A percentile compares a stretch with the other conserved stretches of the same genome.
phyloP scores from a whole-genome alignment of 164 flowering plant genomes.

The Vitis cinerea region DNA sequence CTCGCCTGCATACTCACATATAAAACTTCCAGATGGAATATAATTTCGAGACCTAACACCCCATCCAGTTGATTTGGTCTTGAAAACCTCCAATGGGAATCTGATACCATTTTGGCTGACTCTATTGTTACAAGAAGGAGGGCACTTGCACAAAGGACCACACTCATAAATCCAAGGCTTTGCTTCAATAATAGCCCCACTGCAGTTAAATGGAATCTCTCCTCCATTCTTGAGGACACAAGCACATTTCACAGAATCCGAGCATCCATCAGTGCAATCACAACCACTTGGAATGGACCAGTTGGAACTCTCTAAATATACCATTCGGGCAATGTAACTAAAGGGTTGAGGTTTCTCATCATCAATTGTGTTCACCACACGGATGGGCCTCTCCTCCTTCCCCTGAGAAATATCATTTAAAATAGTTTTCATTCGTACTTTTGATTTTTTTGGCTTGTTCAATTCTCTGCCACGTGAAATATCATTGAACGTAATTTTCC shows the following conservation, averaged over 20 bases:
- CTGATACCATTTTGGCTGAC: slow-evolving; percentile 20
- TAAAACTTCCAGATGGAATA: slow-evolving; percentile 21
- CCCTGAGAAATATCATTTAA: slow-evolving; percentile 19
- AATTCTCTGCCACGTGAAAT: slow-evolving; percentile 3
- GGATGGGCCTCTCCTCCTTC: slow-evolving; percentile 18
- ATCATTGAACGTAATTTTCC: not conserved
- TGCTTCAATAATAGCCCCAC: slow-evolving; percentile 3
- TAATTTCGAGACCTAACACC: slow-evolving; percentile 22
- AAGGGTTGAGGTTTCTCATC: slow-evolving; percentile 10
- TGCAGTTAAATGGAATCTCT: slow-evolving; percentile 13
- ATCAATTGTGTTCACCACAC: slow-evolving; percentile 7
- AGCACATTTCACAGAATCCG: slow-evolving; percentile 10
- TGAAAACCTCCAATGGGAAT: slow-evolving; percentile 19
- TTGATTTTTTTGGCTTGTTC: not conserved
- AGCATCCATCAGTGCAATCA: slow-evolving; percentile 21
- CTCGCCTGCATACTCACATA: slow-evolving; percentile 29
- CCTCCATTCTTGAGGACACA: slow-evolving; percentile 20
- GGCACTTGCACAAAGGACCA: slow-evolving; percentile 24
- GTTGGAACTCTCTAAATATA: not conserved
- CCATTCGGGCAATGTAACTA: slow-evolving; percentile 6
- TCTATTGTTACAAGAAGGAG: slow-evolving; percentile 21
- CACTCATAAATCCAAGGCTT: slow-evolving; percentile 25
- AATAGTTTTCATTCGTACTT: no score
- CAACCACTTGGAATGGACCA: slow-evolving; percentile 4
- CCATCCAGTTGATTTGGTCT: slow-evolving; percentile 23